These are phyloP conservation scores for Talaromyces stipitatus DNA, from an alignment of 495 filamentous ascomycete species.

Conservation along the genomic window DNA sequence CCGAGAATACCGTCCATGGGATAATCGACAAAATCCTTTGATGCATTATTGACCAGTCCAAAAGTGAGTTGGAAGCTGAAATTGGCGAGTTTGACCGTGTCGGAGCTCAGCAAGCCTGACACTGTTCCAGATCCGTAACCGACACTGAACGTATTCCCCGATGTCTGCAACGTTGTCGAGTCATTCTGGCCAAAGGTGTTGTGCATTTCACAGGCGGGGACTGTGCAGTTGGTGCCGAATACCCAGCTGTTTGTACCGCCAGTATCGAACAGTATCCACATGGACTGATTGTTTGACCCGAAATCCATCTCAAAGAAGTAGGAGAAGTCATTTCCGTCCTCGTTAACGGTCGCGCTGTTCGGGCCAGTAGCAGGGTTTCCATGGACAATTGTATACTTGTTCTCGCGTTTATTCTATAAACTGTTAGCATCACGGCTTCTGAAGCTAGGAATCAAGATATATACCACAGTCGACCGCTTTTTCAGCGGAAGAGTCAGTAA, in stretches of 20 bases:
- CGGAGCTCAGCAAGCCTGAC: constrained; percentile 51
- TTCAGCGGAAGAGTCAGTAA: constrained; percentile 24
- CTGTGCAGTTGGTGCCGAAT: constrained; percentile 57
- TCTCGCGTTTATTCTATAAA: constrained; percentile 26
- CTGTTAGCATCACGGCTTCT: constrained; percentile 1
- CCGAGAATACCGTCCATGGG: constrained; percentile 86
- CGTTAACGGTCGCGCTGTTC: constrained; percentile 58
- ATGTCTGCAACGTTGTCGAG: constrained; percentile 48
- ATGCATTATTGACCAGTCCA: constrained; percentile 59
- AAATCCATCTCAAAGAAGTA: constrained; percentile 67
- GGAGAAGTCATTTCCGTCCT: constrained; percentile 69
- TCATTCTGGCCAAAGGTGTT: constrained; percentile 54
- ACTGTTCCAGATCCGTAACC: constrained; percentile 67
- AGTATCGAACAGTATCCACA: constrained; percentile 74
- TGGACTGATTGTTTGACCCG: constrained; percentile 53
- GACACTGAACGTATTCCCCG: constrained; percentile 46
- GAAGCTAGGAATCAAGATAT: not conserved
- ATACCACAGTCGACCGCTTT: constrained; percentile 13
- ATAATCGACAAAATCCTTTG: constrained; percentile 62
- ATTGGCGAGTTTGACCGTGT: constrained; percentile 57
- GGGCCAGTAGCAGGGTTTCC: constrained; percentile 43
- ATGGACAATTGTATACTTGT: constrained; percentile 49
- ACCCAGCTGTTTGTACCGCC: constrained; percentile 75
- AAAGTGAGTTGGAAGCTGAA: constrained; percentile 55
- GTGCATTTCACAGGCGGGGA: constrained; percentile 54